Evolutionary conservation across 805 yeast species (phyloP), one percentile per base, ranked within the genome.

Genomic region (Hanseniaspora taiwanica): DNA sequence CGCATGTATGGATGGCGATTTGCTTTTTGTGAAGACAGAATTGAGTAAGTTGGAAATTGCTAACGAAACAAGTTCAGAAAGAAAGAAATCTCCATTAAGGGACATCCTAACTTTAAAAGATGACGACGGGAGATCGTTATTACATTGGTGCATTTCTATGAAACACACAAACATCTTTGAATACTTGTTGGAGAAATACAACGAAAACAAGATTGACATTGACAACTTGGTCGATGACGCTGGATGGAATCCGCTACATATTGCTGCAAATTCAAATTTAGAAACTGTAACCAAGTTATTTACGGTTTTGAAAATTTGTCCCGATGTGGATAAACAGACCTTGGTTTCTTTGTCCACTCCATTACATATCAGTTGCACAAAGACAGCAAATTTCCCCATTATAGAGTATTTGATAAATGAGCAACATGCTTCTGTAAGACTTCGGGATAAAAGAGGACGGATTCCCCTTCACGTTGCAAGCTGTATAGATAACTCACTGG

Each of bases 161-260:
- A 71, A 73, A 38, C 68, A 77, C 42, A 50, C 60, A 5, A 75
- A 72, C 21, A 64, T 79, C 16, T 74, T 74, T 6, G 44, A 49
- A 0, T 59, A 67, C 13, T 48, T 69, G 27, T 52, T 78, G 6
- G 56, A 49, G 40, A 57, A 41, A 45, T 55, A 40, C 42, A 54
- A 44, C 31, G 53, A 54, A 53, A 46, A 48, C 25, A 46, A 48
- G 3, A 59, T 71, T 19, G 89, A 84, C 46, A 55, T 85, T 10
- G 91, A 85, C 53, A 81, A 78, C 3, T 55, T 67, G 49, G 50
- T 53, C 0, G 97, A 87, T 55, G 78, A 71, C 16, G 67, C 87
- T 9, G 94, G 94, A 1, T 87, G 95, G 95, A 79, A 89, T 0
- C 85, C 93, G 1, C 51, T 84, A 25, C 96, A 87, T 57, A 77